Evolutionary conservation across 345 rosid genomes (phyloP).

Genomic region (Sapria himalayana): DNA sequence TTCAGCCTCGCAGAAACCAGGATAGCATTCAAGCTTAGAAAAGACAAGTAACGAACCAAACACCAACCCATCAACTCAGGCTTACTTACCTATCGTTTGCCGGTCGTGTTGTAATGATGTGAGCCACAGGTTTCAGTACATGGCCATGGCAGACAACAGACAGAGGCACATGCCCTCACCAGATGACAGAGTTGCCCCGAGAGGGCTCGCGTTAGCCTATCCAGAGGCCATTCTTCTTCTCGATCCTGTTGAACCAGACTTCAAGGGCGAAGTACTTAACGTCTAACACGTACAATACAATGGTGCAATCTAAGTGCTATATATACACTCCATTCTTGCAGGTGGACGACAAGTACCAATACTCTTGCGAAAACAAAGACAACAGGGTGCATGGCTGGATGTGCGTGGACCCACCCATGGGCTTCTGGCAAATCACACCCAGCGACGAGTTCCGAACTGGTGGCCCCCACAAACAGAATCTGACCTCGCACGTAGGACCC

Average conservation of each 20-base stretch:
- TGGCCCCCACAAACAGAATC: conserved; percentile 70
- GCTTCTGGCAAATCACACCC: conserved; percentile 90
- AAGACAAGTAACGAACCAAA: conserved; percentile 36
- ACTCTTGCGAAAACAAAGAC: conserved; percentile 58
- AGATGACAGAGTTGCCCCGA: conserved; percentile 39
- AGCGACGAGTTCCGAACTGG: conserved; percentile 67
- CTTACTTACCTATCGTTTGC: background rate
- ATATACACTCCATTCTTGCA: conserved; percentile 8
- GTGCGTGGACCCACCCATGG: conserved; percentile 35
- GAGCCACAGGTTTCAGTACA: conserved; percentile 69
- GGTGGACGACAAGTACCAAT: conserved; percentile 93
- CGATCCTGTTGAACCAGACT: conserved; percentile 44
- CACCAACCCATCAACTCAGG: too few relatives aligned
- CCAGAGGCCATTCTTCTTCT: conserved; percentile 73
- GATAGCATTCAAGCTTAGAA: conserved; percentile 52
- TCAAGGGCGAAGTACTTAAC: conserved; percentile 43
- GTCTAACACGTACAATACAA: background rate
- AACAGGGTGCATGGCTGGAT: conserved; percentile 75
- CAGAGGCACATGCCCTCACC: conserved; percentile 84
- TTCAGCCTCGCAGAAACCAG: conserved; percentile 59
- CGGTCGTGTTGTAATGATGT: background rate
- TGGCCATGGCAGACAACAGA: conserved; percentile 77
- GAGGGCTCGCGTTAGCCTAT: conserved; percentile 54
- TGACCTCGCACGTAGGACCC: conserved; percentile 88
- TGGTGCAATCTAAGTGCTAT: background rate